Evolutionary conservation across 2,329 filamentous ascomycete genomes (phyloP).

Genomic region (Colletotrichum gigasporum): DNA sequence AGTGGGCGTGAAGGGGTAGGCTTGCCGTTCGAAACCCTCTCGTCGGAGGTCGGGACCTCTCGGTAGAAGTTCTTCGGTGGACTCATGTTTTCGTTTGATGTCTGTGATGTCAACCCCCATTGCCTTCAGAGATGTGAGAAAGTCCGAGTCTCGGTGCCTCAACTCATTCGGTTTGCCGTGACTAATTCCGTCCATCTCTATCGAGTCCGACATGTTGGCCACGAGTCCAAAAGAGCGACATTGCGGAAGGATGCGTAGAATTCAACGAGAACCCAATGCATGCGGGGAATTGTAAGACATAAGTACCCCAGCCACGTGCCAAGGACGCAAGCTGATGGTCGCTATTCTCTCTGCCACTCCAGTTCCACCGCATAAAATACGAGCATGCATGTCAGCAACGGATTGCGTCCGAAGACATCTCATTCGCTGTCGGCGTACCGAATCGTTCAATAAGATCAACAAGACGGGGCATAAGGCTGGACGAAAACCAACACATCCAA

Average conservation of each 20-base stretch:
- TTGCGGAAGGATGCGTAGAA: neutral
- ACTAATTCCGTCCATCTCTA: neutral
- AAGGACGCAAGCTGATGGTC: neutral
- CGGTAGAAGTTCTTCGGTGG: neutral
- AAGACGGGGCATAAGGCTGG: too few species aligned
- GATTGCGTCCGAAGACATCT: neutral
- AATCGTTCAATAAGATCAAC: too few species aligned
- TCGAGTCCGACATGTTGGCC: neutral
- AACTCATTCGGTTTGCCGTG: neutral
- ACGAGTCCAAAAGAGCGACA: neutral
- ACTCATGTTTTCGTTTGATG: neutral
- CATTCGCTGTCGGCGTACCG: too few species aligned
- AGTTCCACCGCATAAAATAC: neutral
- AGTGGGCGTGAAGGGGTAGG: neutral
- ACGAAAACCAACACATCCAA: too few species aligned
- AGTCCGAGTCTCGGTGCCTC: neutral
- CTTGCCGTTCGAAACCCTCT: neutral
- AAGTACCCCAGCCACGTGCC: neutral
- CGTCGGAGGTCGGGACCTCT: neutral
- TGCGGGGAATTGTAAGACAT: constrained; percentile 2
- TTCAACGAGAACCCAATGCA: neutral
- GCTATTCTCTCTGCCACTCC: neutral
- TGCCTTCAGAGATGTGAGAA: neutral
- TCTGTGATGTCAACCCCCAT: neutral
- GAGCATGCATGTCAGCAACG: constrained; percentile 3